These are phyloP conservation scores for Sclerotiophoma versabilis DNA, from an alignment of 2,329 filamentous ascomycete genomes.

Conservation along the genomic window DNA sequence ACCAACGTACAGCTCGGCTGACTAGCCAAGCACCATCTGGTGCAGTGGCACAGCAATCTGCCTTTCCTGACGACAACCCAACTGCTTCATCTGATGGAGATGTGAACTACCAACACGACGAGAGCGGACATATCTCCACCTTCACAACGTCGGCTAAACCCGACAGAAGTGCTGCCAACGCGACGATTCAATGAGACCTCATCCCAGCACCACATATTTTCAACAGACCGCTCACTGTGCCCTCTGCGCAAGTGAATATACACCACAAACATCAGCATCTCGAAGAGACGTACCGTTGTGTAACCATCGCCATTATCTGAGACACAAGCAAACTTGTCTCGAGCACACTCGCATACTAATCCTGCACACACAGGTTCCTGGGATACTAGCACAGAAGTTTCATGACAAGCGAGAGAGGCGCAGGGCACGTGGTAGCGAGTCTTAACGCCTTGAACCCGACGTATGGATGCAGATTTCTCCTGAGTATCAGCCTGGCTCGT, in stretches of 20 bases:
- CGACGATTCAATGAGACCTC: background rate
- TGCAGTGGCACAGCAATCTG: background rate
- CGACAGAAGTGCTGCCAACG: background rate
- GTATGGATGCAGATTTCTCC: slow-evolving; percentile 10
- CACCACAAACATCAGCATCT: background rate
- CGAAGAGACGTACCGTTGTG: background rate
- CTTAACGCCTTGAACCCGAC: background rate
- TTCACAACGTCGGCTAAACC: background rate
- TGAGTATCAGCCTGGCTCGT: background rate
- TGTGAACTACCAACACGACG: background rate
- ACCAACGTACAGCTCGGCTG: background rate
- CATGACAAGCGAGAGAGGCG: background rate
- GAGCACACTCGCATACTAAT: background rate
- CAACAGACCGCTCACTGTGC: too few relatives aligned
- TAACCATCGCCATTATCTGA: slow-evolving; percentile 8
- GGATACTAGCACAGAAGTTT: background rate
- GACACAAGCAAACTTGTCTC: slow-evolving; percentile 9
- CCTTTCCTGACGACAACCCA: background rate
- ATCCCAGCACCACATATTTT: background rate
- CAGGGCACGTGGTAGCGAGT: background rate
- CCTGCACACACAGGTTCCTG: background rate
- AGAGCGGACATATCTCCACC: background rate
- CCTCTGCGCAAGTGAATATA: background rate
- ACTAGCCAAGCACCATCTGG: background rate
- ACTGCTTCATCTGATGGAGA: background rate